Evolutionary conservation across 371 early-diverging fungal species (phyloP), one percentile per base, ranked within the genome.

Genomic region (Lichtheimia ornata): DNA sequence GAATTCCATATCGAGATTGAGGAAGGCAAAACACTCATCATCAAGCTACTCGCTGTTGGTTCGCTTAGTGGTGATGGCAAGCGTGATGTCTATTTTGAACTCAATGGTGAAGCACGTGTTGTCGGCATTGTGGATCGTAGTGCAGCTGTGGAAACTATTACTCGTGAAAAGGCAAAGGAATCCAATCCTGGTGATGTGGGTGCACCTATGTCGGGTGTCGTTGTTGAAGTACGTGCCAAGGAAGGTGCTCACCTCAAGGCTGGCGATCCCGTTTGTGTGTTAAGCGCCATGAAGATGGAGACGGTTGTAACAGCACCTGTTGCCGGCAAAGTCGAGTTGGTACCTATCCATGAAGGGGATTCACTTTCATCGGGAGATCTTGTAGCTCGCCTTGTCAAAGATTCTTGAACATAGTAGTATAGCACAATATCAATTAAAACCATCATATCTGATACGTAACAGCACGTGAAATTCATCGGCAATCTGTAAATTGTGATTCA

Each of bases 211-310:
- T 87, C 91, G 27, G 97, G 97, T 58, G 91, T 93, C 1, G 93
- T 97, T 4, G 86, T 97, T 20, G 97, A 96, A 71, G 83, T 97
- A 55, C 87, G 91, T 51, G 93, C 88, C 53, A 88, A 92, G 66
- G 83, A 72, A 61, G 97, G 97, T 49, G 79, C 84, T 28, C 69
- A 77, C 47, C 87, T 97, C 60, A 94, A 93, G 82, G 86, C 86
- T 9, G 97, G 97, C 12, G 94, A 96, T 62, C 92, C 94, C 7
- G 71, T 96, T 59, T 93, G 89, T 62, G 91, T 97, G 12, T 77
- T 97, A 58, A 89, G 89, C 53, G 97, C 97, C 50, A 97, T 97
- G 97, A 97, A 97, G 81, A 96, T 97, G 96, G 97, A 97, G 75
- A 95, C 96, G 1, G 86, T 94, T 4, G 95, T 97, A 15, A 84